These are phyloP conservation scores for Sicyos baderoa DNA, from an alignment of 306 rosid species.

Conservation along the genomic window DNA sequence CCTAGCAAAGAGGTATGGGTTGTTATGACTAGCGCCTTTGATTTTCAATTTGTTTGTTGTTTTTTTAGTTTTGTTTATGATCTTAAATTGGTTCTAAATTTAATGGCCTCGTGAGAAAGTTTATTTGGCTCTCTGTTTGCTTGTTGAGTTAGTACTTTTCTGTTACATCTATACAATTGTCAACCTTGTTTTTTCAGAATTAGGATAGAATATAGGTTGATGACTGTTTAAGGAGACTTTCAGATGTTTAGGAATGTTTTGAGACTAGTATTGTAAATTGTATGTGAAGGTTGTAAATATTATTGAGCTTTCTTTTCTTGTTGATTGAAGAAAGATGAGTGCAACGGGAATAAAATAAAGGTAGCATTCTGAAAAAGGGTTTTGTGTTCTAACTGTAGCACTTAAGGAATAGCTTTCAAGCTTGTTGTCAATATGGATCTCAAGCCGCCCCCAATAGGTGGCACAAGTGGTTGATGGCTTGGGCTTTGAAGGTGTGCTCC, in stretches of 20 bases:
- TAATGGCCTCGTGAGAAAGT: not conserved
- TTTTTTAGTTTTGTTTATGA: not conserved
- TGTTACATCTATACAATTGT: not conserved
- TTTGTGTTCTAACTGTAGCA: not conserved
- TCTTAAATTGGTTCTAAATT: not conserved
- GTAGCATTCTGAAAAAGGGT: not conserved
- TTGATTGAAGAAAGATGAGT: not conserved
- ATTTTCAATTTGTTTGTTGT: not conserved
- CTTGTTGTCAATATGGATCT: not conserved
- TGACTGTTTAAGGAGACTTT: not conserved
- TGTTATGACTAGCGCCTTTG: not conserved
- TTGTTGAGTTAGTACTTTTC: not conserved
- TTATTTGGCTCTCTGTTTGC: not conserved
- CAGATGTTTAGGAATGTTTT: not conserved
- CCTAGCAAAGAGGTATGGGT: constrained; percentile 35
- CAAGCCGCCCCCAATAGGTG: too few species aligned
- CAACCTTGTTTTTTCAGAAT: not conserved
- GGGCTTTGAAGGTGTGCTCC: too few species aligned
- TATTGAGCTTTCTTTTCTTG: not conserved
- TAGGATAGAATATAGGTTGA: not conserved
- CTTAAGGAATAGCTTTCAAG: not conserved
- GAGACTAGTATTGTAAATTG: not conserved
- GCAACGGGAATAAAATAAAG: not conserved
- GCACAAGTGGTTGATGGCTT: too few species aligned
- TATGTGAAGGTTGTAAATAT: not conserved